Evolutionary conservation across 2,329 filamentous ascomycete genomes (phyloP), one percentile per base, ranked within the genome.

Genomic region (Podosphaera fusca): DNA sequence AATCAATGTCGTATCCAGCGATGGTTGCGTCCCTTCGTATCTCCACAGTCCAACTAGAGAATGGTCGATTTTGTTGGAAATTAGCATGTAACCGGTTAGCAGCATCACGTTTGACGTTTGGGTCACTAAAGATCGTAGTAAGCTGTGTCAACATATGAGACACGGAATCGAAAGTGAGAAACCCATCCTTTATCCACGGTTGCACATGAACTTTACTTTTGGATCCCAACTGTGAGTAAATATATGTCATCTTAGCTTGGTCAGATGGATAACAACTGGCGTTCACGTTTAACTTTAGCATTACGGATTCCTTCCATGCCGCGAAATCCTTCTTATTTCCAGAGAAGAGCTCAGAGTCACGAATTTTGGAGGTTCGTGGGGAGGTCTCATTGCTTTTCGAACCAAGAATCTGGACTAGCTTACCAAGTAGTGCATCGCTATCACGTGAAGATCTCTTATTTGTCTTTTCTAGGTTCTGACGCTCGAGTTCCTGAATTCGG

Each of bases 301-400:
- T 7, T 9, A 52, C 33, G 4, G 30, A 34, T 14, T 21, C 33
- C 33, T 14, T 35, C 50, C 31, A 52, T 14, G 50, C 12, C 3
- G 14, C 29, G 21, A 52, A 52, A 12, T n/a, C n/a, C n/a, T 52
- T 12, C 14, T 52, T 52, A 35, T 34, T 52, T 8, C 31, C 50
- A 34, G 50, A 31, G 30, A 33, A 52, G 14, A 35, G 12, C 14
- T 29, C 2, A 52, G 31, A 5, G 35, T 52, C 29, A 8, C 21
- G 50, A 52, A 52, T 52, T 52, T 52, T 52, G 10, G 50, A 21
- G 29, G n/a, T 49, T 49, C 21, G 65, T 65, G 12, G 76, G 74
- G 2, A 64, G 61, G 0, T 81, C 10, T 38, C 35, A 10, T 38
- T 38, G 35, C 35, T 38, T 38, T 10, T 38, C 5, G 35, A 10